Evolutionary conservation across 352 stramenopile species (phyloP).

Genomic region (Hyaloperonospora arabidopsidis): DNA sequence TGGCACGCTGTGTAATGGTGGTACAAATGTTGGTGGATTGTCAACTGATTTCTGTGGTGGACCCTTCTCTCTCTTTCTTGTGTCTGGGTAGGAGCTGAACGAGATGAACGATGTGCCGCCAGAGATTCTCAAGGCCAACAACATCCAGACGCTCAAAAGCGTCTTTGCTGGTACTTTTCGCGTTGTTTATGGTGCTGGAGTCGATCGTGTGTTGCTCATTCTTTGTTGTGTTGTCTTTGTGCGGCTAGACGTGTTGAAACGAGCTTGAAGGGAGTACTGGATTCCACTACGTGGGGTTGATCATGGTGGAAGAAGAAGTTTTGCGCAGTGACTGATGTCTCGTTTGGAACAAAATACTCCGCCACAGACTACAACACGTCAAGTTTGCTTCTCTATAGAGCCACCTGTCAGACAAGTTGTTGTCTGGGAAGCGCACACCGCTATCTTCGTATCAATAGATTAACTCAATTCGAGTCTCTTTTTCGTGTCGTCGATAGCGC

Average conservation of each 20-base stretch:
- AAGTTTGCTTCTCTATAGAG: conserved; percentile 1
- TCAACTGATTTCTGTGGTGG: background rate
- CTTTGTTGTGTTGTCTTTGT: conserved; percentile 16
- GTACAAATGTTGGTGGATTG: no score
- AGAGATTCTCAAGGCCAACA: conserved; percentile 70
- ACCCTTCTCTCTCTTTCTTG: background rate
- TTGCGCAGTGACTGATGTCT: no score
- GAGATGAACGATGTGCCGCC: conserved; percentile 74
- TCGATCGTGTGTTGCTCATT: conserved; percentile 4
- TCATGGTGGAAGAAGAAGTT: no score
- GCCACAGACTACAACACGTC: background rate
- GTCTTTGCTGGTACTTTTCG: conserved; percentile 57
- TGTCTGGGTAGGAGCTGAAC: conserved; percentile 54
- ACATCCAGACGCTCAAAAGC: conserved; percentile 56
- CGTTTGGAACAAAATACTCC: no score
- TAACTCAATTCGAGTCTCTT: conserved; percentile 19
- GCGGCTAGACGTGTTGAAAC: conserved; percentile 29
- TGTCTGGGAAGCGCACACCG: conserved; percentile 20
- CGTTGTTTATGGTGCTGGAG: background rate
- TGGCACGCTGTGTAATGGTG: conserved; percentile 1
- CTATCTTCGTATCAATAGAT: conserved; percentile 27
- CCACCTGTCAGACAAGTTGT: conserved; percentile 19
- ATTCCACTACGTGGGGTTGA: background rate
- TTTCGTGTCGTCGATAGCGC: conserved; percentile 11
- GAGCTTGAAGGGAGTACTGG: conserved; percentile 16